Evolutionary conservation across 805 yeast species (phyloP).

Genomic region (Wickerhamiella siamensis): DNA sequence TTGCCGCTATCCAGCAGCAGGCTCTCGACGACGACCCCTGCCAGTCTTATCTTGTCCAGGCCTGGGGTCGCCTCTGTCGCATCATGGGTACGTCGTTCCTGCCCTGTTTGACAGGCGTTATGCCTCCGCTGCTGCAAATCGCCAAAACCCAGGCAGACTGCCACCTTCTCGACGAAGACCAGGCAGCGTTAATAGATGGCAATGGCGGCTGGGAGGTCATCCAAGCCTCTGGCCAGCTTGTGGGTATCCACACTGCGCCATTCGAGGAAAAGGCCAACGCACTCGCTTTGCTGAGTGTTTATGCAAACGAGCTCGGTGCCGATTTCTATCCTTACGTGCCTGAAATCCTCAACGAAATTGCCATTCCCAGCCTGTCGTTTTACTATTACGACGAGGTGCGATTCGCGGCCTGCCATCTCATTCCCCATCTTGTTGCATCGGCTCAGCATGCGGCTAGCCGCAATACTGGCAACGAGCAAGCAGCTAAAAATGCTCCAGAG

Average conservation of each 20-base stretch:
- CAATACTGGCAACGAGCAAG: conserved; percentile 32
- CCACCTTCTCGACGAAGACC: conserved; percentile 74
- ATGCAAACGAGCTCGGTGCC: conserved; percentile 71
- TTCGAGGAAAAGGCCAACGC: conserved; percentile 89
- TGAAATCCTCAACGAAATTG: conserved; percentile 62
- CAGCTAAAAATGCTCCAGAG: conserved; percentile 29
- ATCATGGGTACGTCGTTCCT: conserved; percentile 73
- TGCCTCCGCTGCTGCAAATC: conserved; percentile 75
- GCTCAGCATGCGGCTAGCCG: conserved; percentile 41
- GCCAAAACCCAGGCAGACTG: conserved; percentile 88
- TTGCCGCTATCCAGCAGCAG: conserved; percentile 49
- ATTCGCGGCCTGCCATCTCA: conserved; percentile 72
- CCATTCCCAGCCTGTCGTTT: conserved; percentile 79
- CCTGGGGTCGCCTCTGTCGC: conserved; percentile 89
- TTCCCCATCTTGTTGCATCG: conserved; percentile 61
- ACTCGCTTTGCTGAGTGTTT: conserved; percentile 70
- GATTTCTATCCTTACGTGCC: conserved; percentile 72
- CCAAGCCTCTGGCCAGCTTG: conserved; percentile 76
- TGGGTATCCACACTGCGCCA: conserved; percentile 90
- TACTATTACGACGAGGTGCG: conserved; percentile 91
- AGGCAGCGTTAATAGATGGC: conserved; percentile 65
- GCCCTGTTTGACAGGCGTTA: conserved; percentile 67
- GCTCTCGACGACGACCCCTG: conserved; percentile 72
- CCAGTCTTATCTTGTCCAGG: conserved; percentile 74
- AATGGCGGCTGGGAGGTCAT: conserved; percentile 94